phyloP scores from a whole-genome alignment of 78 protist genomes.

The Dictyostelium discoideum region DNA sequence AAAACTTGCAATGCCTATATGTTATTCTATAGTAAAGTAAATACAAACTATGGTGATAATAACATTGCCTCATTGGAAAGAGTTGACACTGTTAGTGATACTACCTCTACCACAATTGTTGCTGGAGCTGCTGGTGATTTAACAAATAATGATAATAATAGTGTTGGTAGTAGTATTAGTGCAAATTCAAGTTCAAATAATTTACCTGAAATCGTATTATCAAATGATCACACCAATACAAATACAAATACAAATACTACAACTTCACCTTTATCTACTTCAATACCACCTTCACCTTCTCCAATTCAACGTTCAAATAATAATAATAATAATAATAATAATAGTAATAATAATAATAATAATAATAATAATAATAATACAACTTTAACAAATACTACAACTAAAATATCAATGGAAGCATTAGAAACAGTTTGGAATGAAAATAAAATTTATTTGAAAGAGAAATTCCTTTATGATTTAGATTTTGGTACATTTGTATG shows the following conservation, averaged over 20 bases:
- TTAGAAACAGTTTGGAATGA: conserved; percentile 74
- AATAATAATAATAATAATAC: background rate
- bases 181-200: conserved; percentile 1
- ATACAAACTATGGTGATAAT: background rate
- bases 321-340: background rate
- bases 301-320: background rate
- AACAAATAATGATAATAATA: background rate
- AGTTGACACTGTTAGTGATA: background rate
- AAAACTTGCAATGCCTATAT: conserved; percentile 92
- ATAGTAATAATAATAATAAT: background rate
- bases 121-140: background rate
- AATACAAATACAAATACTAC: background rate
- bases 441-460: conserved; percentile 38
- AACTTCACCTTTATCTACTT: background rate
- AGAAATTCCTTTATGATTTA: conserved; percentile 49
- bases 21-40: conserved; percentile 83
- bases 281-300: conserved; percentile 8
- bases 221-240: background rate
- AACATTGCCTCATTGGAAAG: background rate
- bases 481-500: conserved; percentile 69
- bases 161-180: background rate
- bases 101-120: background rate
- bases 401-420: conserved; percentile 41
- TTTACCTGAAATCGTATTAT: background rate
- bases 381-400: background rate